A percentile compares a stretch with the other conserved stretches of the same genome.
phyloP scores from a whole-genome alignment of 2,329 filamentous ascomycete genomes.

The Elsinoe necatrix region DNA sequence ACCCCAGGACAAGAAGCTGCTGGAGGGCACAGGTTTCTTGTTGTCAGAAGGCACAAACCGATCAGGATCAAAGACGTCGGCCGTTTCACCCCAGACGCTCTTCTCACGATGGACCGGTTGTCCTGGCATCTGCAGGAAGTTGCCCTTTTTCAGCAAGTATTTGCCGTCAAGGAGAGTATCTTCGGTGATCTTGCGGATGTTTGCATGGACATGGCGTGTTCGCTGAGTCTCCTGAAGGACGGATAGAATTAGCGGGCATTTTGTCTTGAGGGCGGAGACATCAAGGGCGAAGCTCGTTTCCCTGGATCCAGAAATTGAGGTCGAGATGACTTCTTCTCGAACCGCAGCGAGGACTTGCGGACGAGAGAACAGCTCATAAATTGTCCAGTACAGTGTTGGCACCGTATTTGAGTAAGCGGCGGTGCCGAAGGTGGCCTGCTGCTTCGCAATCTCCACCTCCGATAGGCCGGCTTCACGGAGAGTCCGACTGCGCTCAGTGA shows the following conservation, averaged over 20 bases:
- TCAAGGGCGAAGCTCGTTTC: conserved; percentile 24
- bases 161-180: conserved; percentile 31
- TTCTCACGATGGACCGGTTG: conserved; percentile 25
- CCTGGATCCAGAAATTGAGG: conserved; percentile 15
- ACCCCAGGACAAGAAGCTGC: conserved; percentile 17
- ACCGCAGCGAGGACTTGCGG: conserved; percentile 28
- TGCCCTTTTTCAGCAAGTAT: conserved; percentile 31
- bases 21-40: neutral
- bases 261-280: conserved; percentile 28
- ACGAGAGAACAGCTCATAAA: conserved; percentile 33
- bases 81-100: conserved; percentile 27
- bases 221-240: conserved; percentile 34
- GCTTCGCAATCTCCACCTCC: neutral
- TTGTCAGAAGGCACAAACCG: conserved; percentile 20
- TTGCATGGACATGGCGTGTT: conserved; percentile 22
- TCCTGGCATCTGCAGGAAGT: conserved; percentile 31
- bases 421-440: conserved; percentile 17
- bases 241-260: conserved; percentile 32
- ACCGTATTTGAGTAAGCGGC: conserved; percentile 33
- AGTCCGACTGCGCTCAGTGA: neutral
- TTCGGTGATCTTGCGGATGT: conserved; percentile 27
- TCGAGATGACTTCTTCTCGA: conserved; percentile 27
- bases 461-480: neutral
- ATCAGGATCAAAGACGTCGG: conserved; percentile 21
- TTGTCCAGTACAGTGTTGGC: conserved; percentile 33